Evolutionary conservation across 495 filamentous ascomycete species (phyloP).

Genomic region (Neurospora sp.): DNA sequence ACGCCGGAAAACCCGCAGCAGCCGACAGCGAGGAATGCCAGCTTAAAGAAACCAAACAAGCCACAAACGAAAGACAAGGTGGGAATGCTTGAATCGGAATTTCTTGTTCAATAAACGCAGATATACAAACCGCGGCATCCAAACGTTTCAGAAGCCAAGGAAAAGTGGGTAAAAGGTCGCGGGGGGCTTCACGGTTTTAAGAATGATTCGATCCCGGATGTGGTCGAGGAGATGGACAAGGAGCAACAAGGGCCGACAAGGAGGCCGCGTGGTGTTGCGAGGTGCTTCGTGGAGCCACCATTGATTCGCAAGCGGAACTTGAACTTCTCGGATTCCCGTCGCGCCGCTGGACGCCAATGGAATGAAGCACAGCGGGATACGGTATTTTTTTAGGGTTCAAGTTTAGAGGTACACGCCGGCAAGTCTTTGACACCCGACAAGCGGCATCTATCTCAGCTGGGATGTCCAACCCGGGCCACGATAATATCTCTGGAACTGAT

Average conservation of each 20-base stretch:
- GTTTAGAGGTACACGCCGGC: not conserved
- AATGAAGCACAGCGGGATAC: not conserved
- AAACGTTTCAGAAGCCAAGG: slow-evolving; percentile 11
- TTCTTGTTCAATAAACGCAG: not conserved
- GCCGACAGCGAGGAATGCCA: not conserved
- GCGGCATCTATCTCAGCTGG: not conserved
- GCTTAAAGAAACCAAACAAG: not conserved
- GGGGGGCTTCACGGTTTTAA: slow-evolving; percentile 13
- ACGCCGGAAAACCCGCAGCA: not conserved
- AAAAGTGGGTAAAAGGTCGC: slow-evolving; percentile 4
- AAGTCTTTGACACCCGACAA: not conserved
- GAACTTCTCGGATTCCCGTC: not conserved
- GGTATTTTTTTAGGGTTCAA: not conserved
- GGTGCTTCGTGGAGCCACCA: slow-evolving; percentile 8
- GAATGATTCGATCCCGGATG: slow-evolving; percentile 21
- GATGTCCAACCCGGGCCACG: not conserved
- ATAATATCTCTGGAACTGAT: not conserved
- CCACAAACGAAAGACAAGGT: slow-evolving; percentile 2
- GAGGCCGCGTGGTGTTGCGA: slow-evolving; percentile 12
- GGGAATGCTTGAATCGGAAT: not conserved
- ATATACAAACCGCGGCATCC: not conserved
- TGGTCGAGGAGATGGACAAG: slow-evolving; percentile 3
- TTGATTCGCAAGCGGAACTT: not conserved
- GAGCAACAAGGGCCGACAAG: not conserved
- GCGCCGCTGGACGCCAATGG: not conserved